These are phyloP conservation scores for Endotrypanum monterogeii DNA, from an alignment of 208 protist genomes.

Conservation along the genomic window DNA sequence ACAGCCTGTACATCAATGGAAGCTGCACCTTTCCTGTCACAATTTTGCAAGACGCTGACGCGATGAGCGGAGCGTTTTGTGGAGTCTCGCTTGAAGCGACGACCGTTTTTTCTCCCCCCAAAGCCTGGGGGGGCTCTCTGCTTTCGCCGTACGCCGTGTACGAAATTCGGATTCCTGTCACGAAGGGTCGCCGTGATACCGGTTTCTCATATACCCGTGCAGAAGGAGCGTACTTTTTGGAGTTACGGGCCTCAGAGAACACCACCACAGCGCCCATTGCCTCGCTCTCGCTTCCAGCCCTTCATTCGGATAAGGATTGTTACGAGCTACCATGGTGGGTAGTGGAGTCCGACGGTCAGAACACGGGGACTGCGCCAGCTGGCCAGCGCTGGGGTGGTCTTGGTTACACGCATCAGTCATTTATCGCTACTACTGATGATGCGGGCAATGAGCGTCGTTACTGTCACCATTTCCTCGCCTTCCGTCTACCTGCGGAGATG, in stretches of 20 bases:
- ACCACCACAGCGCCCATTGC: not conserved
- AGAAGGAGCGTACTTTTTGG: not conserved
- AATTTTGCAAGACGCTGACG: constrained; percentile 8
- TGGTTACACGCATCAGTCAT: constrained; percentile 16
- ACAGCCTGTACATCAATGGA: constrained; percentile 25
- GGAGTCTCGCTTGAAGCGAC: constrained; percentile 39
- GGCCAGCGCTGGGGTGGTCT: constrained; percentile 28
- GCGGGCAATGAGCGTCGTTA: not conserved
- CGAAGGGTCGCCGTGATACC: not conserved
- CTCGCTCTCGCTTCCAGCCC: not conserved
- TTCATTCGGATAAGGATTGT: constrained; percentile 8
- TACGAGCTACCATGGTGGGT: constrained; percentile 23
- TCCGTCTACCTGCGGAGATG: not conserved
- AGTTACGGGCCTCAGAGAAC: not conserved
- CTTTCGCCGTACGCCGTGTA: constrained; percentile 25
- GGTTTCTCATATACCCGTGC: not conserved
- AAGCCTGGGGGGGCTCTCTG: not conserved
- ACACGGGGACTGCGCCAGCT: not conserved
- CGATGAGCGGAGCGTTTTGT: constrained; percentile 24
- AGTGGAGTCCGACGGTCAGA: constrained; percentile 1
- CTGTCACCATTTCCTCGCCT: constrained; percentile 28
- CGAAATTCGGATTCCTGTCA: constrained; percentile 14
- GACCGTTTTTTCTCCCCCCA: not conserved
- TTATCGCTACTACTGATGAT: not conserved
- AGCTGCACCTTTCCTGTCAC: constrained; percentile 35